Evolutionary conservation across 1,139 yeast species (phyloP).

Genomic region (Eremothecium sinecaudum): DNA sequence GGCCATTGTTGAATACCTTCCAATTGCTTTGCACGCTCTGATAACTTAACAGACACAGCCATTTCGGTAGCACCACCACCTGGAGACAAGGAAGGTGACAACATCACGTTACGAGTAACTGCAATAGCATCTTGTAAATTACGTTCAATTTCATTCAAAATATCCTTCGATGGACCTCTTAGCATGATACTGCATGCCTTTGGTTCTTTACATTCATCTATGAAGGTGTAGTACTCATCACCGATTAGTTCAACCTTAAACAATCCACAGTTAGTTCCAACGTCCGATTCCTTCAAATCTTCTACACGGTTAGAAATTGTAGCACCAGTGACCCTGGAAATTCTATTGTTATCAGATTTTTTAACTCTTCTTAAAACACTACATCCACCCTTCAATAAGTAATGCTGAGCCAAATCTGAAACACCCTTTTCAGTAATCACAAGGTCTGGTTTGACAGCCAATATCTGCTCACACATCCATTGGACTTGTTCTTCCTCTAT

Average conservation of each 20-base stretch:
- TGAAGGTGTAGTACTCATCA: slow-evolving; percentile 88
- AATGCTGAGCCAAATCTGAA: slow-evolving; percentile 95
- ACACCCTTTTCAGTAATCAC: slow-evolving; percentile 98
- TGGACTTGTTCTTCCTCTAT: slow-evolving; percentile 98
- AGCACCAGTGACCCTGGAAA: slow-evolving; percentile 96
- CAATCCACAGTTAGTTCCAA: slow-evolving; percentile 82
- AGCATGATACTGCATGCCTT: slow-evolving; percentile 88
- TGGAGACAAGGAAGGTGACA: slow-evolving; percentile 90
- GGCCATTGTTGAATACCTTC: slow-evolving; percentile 99
- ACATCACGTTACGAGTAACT: slow-evolving; percentile 88
- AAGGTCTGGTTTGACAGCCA: slow-evolving; percentile 81
- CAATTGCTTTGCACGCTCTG: slow-evolving; percentile 84
- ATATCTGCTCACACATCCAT: slow-evolving; percentile 72
- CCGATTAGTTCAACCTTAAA: slow-evolving; percentile 94
- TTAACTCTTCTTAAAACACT: slow-evolving; percentile 90
- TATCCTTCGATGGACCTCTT: slow-evolving; percentile 96
- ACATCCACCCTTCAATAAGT: slow-evolving; percentile 84
- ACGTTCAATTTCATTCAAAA: slow-evolving; percentile 90
- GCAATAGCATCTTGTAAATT: slow-evolving; percentile 98
- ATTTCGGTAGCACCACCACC: slow-evolving; percentile 99
- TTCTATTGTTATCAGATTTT: slow-evolving; percentile 92
- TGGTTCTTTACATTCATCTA: slow-evolving; percentile 75
- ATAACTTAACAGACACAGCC: slow-evolving; percentile 86
- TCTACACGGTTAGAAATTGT: slow-evolving; percentile 93
- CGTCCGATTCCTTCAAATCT: slow-evolving; percentile 81